Base-by-base conservation (phyloP, 2,329 filamentous ascomycete species). In the Xylariomycetidae sp. region DNA sequence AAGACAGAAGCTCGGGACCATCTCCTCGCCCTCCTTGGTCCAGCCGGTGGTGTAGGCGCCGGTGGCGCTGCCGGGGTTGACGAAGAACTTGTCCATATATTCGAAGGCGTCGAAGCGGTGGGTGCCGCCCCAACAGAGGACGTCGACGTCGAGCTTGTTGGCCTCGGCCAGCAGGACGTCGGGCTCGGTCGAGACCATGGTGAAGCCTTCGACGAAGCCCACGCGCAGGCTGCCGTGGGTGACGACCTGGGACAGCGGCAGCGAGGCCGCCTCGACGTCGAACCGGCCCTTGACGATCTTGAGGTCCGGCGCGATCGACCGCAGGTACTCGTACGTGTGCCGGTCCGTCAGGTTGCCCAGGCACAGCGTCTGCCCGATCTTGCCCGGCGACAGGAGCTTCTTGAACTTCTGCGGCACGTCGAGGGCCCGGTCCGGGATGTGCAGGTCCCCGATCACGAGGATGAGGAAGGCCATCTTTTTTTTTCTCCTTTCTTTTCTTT, bases 391-490 rank as follows among this genome's bases (percentile, higher is more conserved):
- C 50, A 89, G 80, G 50, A 89, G 83, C 60, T 88, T 88, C 60
- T 86, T 87, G 71, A 89, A 89, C 85, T 94, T 94, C 61, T 83
- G 74, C 39, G 88, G 88, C 54, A 95, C 89, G 62, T 94, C 88
- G 45, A 92, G 80, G 51, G 88, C 88, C 59, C 88, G 76, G 64
- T 95, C 88, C 52, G 88, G 88, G 64, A 95, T 94, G 69, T 94
- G 88, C 34, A 95, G 78, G 68, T 95, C 88, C 61, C 88, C 88
- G 50, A 95, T 87, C 57, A 92, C 87, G 58, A 95, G 77, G 57
- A 94, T 88, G 49, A 95, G 74, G 65, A 90, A 87, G 45, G 88
- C 87, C 69, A 90, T 88, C 71, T n/a, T n/a, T n/a, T n/a, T n/a
- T n/a, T n/a, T n/a, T n/a, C n/a, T n/a, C n/a, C n/a, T n/a, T n/a